Conservation (phyloP, 192 early-diverging fungal species). For the Backusella tarrabulga region DNA sequence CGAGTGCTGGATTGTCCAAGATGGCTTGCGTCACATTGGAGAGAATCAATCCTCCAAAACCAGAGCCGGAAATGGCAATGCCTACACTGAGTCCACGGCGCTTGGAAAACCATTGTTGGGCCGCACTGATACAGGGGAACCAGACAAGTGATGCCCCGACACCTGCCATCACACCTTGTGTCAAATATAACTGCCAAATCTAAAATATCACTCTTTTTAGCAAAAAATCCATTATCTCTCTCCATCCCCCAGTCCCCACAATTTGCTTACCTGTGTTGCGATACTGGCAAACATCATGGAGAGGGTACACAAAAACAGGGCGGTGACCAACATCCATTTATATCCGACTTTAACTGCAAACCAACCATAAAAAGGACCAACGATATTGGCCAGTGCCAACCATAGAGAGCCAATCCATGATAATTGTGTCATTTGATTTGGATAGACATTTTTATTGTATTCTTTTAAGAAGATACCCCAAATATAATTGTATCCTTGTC, state of each 20-base stretch:
- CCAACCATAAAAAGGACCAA: slow-evolving; percentile 9
- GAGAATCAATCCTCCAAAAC: slow-evolving; percentile 55
- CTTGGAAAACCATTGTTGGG: slow-evolving; percentile 66
- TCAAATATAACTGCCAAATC: slow-evolving; percentile 44
- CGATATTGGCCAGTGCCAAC: slow-evolving; percentile 21
- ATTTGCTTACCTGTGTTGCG: slow-evolving; percentile 6
- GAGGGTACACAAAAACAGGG: slow-evolving; percentile 10
- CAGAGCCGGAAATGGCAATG: slow-evolving; percentile 66
- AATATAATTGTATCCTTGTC: slow-evolving; percentile 11
- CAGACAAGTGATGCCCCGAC: slow-evolving; percentile 27
- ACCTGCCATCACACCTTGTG: slow-evolving; percentile 45
- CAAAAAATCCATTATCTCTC: neutral
- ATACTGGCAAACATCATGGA: slow-evolving; percentile 21
- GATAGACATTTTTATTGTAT: slow-evolving; percentile 17
- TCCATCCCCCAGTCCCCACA: neutral
- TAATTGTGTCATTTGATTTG: slow-evolving; percentile 13
- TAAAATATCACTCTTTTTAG: neutral
- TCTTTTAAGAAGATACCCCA: slow-evolving; percentile 15
- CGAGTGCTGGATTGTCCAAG: slow-evolving; percentile 1
- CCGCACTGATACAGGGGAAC: slow-evolving; percentile 22
- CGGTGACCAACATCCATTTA: slow-evolving; percentile 18
- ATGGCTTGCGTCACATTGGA: slow-evolving; percentile 13
- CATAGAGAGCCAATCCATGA: slow-evolving; percentile 25
- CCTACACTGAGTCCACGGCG: slow-evolving; percentile 70
- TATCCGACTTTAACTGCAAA: slow-evolving; percentile 15